Evolutionary conservation across 805 yeast genomes (phyloP).

Genomic region (Blastobotrys americana): DNA sequence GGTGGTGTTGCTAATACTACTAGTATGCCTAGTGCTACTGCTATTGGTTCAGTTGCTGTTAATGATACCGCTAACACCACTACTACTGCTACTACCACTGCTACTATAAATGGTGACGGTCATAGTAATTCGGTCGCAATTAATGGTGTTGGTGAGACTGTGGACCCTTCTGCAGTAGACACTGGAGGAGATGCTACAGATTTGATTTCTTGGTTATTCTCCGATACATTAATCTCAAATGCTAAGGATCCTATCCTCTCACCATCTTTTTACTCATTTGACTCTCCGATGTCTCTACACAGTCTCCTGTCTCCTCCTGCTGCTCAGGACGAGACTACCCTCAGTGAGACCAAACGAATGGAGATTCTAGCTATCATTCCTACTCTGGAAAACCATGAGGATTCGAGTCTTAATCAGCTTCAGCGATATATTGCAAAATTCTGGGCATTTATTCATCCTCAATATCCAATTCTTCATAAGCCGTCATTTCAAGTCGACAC

Average conservation of each 20-base stretch:
- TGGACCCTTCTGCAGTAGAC: background rate
- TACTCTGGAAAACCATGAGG: conserved; percentile 33
- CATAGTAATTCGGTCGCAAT: background rate
- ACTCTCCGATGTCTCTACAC: conserved; percentile 37
- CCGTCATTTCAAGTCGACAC: conserved; percentile 47
- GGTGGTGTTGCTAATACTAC: background rate
- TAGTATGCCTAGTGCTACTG: conserved; percentile 3
- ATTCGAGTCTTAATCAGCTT: conserved; percentile 22
- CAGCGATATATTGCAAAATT: conserved; percentile 32
- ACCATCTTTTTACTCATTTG: conserved; percentile 25
- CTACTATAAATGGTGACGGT: background rate
- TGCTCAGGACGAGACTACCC: conserved; percentile 29
- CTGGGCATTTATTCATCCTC: conserved; percentile 55
- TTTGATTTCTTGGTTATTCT: conserved; percentile 32
- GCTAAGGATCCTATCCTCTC: conserved; percentile 23
- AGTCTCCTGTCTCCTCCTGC: conserved; percentile 33
- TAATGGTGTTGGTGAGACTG: no score
- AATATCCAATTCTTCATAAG: conserved; percentile 50
- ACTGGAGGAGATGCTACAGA: conserved; percentile 17
- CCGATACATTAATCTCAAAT: conserved; percentile 29
- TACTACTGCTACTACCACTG: background rate
- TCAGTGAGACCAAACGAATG: conserved; percentile 28
- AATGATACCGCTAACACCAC: background rate
- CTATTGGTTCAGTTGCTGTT: background rate
- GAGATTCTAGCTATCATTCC: conserved; percentile 23